Base-by-base conservation (phyloP, 139 green algal genomes). In the Nannochloris sp. region DNA sequence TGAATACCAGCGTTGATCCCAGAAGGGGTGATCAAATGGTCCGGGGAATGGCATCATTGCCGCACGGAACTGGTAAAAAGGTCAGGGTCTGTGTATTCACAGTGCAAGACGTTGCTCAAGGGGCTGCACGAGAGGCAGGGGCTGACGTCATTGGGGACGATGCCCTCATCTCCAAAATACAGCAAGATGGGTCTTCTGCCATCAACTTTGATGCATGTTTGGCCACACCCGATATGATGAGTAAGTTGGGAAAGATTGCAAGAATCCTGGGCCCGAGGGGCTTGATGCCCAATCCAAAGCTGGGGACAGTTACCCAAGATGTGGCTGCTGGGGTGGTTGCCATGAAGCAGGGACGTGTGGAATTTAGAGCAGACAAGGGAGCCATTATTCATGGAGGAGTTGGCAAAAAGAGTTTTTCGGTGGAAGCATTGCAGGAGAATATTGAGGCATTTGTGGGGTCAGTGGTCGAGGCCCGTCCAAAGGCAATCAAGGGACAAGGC, bases 261-360 rank as follows among this genome's bases (percentile, higher is more conserved):
- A 70, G 80, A 37, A 78, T 92, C 12, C 75, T 97, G 50, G 91
- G 92, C 8, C 92, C 92, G 0, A 80, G 86, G 5, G 92, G 92
- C 8, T 80, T 98, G 2, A 98, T 98, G 92, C 92, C 92, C 62
- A 97, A 96, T 74, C 88, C 92, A 60, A 98, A 97, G 84, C 73
- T 90, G 57, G 91, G 91, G 40, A 97, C 88, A 9, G 71, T 97
- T 4, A 90, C 87, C 0, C 25, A 50, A 0, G 68, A 91, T 49
- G 76, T 97, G 24, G 74, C 54, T 0, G 61, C 57, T 2, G 88
- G 88, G 1, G 65, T 97, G 14, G 19, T 49, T 15, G 67, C 76
- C n/a, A 73, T 91, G 48, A 87, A 88, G 61, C 53, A 60, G 12
- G 90, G 90, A 15, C 68, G 78, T 4, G 74, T 94, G n/a, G 82